A percentile compares a stretch with the other conserved stretches of the same genome.
These are phyloP conservation scores for Leucosporidium creatinivorum DNA, from an alignment of 768 basidiomycete genomes.

Conservation along the genomic window DNA sequence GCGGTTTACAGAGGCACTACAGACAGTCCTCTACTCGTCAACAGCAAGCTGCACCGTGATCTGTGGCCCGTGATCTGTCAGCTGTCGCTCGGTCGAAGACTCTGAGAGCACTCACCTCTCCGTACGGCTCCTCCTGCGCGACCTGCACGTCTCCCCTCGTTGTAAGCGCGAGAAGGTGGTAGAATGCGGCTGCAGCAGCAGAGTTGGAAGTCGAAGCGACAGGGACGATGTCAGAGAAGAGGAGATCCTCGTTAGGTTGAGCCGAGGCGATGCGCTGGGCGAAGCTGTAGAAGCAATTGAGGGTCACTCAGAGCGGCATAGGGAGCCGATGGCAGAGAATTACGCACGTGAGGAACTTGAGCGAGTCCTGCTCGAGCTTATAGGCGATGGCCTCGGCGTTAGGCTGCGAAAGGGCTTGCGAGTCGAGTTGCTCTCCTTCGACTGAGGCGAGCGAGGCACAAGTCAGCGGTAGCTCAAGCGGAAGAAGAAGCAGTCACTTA, in stretches of 20 bases:
- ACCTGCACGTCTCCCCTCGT: conserved; percentile 20
- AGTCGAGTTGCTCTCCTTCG: background rate
- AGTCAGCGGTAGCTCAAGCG: no score
- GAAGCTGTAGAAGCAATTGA: background rate
- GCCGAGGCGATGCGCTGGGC: background rate
- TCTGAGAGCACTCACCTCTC: conserved; percentile 3
- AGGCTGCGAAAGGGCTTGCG: no score
- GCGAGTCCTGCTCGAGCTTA: conserved; percentile 17
- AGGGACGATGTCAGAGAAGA: conserved; percentile 25
- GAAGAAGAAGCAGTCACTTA: background rate
- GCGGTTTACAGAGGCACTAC: no score
- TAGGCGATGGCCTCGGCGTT: background rate
- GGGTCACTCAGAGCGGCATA: no score
- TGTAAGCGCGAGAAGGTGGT: conserved; percentile 17
- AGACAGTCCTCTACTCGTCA: background rate
- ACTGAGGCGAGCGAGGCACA: no score
- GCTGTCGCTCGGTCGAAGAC: background rate
- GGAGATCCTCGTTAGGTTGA: background rate
- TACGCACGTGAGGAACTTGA: conserved; percentile 24
- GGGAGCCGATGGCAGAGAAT: no score
- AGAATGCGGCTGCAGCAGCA: conserved; percentile 19
- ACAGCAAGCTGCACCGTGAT: background rate
- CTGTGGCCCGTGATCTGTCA: background rate
- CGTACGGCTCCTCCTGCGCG: conserved; percentile 20
- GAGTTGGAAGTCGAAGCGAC: background rate